Conservation (phyloP, 73 alveolate genomes). For the Tetrahymena thermophila region DNA sequence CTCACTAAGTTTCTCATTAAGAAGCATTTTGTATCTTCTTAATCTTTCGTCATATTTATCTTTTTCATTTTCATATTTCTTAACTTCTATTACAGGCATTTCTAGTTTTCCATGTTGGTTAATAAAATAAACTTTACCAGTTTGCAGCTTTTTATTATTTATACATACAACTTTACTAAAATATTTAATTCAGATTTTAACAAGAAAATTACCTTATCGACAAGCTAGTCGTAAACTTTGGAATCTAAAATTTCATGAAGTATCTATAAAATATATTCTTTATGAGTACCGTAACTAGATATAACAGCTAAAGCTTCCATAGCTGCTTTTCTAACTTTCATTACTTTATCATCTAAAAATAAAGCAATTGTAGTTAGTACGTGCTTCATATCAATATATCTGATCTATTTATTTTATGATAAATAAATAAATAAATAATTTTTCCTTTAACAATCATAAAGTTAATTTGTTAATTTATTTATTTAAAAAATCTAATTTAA, state of each 20-base stretch:
- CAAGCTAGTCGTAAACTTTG: not conserved
- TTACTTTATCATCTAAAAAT: not conserved
- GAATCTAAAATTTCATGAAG: not conserved
- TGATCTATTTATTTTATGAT: not conserved
- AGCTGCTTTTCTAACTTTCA: not conserved
- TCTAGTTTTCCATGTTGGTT: not conserved
- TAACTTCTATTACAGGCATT: not conserved
- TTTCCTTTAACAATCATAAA: not conserved
- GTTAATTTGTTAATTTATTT: too few species aligned
- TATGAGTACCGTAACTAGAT: not conserved
- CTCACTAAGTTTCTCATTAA: not conserved
- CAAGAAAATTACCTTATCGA: not conserved
- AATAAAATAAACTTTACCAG: not conserved
- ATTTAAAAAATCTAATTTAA: too few species aligned
- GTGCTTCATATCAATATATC: not conserved
- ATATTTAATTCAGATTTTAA: not conserved
- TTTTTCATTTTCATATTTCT: not conserved
- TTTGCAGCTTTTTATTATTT: not conserved
- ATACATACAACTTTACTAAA: not conserved
- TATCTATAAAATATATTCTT: not conserved
- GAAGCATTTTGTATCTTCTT: not conserved
- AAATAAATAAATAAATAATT: not conserved
- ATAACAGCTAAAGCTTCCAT: not conserved
- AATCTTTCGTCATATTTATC: not conserved
- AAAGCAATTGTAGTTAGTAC: not conserved